Evolutionary conservation across 1,139 yeast species (phyloP), one percentile per base, ranked within the genome.

Genomic region (Hanseniaspora sp.): DNA sequence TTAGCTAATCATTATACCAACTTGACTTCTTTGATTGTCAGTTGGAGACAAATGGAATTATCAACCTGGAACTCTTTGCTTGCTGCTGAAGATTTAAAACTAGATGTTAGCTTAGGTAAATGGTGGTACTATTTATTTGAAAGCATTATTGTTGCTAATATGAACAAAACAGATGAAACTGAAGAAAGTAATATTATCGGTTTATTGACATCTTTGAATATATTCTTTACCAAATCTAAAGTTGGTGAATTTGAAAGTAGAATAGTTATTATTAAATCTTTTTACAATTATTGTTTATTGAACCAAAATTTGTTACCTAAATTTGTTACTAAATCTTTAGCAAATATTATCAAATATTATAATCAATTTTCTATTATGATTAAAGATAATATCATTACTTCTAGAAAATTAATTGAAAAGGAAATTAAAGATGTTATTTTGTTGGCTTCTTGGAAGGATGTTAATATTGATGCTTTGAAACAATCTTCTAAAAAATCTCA

Each of bases 391-490:
- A 67, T 88, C 30, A 63, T 61, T 0, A 65, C 67, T 1, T 74
- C 75, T 0, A 79, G 76, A 64, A 78, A 75, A 60, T 68, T 69
- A 7, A 70, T 92, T 42, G 88, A 83, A 58, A 90, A 88, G 63
- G 92, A 87, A 55, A 78, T 92, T 30, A 75, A 80, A 46, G 98
- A 94, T 57, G 83, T 88, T 5, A 87, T 92, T 51, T 71, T 87
- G 52, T 73, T 94, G 34, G 96, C 97, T 1, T 86, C 96, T 64
- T 94, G 98, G 97, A 88, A 90, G 63, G 99, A 94, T 69, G 92
- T 90, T 12, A 94, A 94, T 63, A 80, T 88, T 48, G 95, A 84
- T 64, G 96, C 98, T 0, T 75, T 94, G 61, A 87, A 86, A 61
- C 96, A 90, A 68, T 86, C 96, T 69, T 92, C 98, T 4, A 80